phyloP scores from a whole-genome alignment of 768 basidiomycete species.

The Serendipita sp. region DNA sequence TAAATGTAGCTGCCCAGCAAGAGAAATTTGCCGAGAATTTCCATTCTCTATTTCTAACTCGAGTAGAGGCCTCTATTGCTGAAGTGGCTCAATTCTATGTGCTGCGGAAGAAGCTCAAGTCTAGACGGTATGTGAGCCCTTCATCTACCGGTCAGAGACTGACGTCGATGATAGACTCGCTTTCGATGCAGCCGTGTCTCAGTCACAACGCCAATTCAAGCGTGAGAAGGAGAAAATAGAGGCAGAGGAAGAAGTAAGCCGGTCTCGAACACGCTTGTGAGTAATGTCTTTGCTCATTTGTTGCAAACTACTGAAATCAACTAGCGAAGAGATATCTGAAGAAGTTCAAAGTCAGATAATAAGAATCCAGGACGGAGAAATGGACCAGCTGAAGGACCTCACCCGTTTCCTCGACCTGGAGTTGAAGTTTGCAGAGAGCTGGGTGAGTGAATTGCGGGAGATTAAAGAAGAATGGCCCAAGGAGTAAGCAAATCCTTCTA shows the following conservation, averaged over 20 bases:
- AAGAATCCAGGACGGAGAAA: constrained; percentile 64
- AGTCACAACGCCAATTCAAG: constrained; percentile 53
- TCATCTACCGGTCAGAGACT: background rate
- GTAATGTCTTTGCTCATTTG: constrained; percentile 14
- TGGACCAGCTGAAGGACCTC: constrained; percentile 52
- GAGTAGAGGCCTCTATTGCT: constrained; percentile 45
- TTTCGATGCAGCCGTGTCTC: constrained; percentile 57
- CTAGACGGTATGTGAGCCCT: constrained; percentile 37
- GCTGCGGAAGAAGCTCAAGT: constrained; percentile 74
- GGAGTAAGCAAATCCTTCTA: constrained; percentile 27
- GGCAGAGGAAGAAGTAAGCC: constrained; percentile 66
- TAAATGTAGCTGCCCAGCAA: constrained; percentile 69
- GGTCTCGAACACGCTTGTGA: constrained; percentile 59
- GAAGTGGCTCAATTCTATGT: constrained; percentile 73
- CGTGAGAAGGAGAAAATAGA: constrained; percentile 59
- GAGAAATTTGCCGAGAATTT: constrained; percentile 62
- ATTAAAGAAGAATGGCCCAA: constrained; percentile 51
- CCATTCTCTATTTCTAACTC: constrained; percentile 52
- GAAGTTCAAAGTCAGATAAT: constrained; percentile 70
- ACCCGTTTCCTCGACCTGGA: constrained; percentile 57
- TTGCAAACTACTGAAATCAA: background rate
- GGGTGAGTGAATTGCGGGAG: constrained; percentile 55
- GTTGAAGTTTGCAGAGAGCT: constrained; percentile 53
- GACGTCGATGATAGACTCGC: constrained; percentile 34
- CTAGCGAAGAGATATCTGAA: constrained; percentile 71